Conservation (phyloP, 768 basidiomycete species). For the Nevesoporus exiguus region DNA sequence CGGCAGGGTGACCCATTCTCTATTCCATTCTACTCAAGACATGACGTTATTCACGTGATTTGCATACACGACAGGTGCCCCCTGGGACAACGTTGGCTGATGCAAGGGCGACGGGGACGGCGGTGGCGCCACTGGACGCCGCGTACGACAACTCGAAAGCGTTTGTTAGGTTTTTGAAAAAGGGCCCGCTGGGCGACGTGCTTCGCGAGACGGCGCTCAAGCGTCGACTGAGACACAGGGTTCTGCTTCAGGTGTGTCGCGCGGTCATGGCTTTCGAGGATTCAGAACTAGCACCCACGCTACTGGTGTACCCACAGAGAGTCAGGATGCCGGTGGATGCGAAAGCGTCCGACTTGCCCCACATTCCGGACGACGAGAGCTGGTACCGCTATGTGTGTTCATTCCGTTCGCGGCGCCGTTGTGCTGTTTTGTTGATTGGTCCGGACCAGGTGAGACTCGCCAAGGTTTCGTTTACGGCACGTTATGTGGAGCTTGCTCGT, state of each 20-base stretch:
- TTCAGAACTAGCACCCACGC: not conserved
- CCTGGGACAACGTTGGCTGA: constrained; percentile 6
- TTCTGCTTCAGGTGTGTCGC: constrained; percentile 40
- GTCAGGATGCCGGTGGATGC: constrained; percentile 28
- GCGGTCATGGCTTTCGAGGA: constrained; percentile 3
- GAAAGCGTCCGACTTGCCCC: constrained; percentile 32
- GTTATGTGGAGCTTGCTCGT: constrained; percentile 20
- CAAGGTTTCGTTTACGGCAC: constrained; percentile 16
- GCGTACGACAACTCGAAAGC: constrained; percentile 41
- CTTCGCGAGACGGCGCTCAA: constrained; percentile 21
- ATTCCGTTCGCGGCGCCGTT: not conserved
- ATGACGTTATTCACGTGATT: not conserved
- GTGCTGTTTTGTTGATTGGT: not conserved
- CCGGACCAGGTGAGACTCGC: constrained; percentile 13
- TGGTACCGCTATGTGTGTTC: constrained; percentile 34
- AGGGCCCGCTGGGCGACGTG: constrained; percentile 19
- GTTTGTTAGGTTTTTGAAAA: constrained; percentile 33
- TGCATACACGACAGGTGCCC: constrained; percentile 11
- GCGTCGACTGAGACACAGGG: constrained; percentile 28
- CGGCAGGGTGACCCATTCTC: constrained; percentile 18
- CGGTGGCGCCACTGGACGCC: constrained; percentile 10
- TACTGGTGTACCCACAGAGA: constrained; percentile 4
- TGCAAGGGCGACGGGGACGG: constrained; percentile 1
- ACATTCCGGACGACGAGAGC: constrained; percentile 32
- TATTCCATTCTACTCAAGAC: not conserved